phyloP scores from a whole-genome alignment of 345 rosid species.

The Eucalyptus virginea region DNA sequence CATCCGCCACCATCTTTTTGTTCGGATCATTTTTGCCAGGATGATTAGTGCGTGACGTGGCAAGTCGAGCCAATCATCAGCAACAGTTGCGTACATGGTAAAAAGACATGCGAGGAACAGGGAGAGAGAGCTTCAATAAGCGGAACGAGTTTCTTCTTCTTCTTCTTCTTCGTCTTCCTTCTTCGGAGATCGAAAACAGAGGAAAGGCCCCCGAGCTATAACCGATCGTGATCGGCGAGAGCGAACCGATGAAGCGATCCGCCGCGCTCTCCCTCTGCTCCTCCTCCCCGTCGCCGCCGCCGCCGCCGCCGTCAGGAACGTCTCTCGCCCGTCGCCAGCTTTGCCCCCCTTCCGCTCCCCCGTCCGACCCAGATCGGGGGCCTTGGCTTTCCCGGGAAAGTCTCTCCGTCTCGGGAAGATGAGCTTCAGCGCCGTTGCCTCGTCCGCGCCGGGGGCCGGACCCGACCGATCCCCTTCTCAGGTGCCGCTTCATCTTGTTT shows the following conservation, averaged over 20 bases:
- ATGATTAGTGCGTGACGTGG: not conserved
- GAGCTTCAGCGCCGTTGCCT: conserved; percentile 1
- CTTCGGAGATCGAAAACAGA: not conserved
- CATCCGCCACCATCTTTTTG: not conserved
- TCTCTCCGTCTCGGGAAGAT: not conserved
- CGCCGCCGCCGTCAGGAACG: not conserved
- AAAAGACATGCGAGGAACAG: not conserved
- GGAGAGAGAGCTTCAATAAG: not conserved
- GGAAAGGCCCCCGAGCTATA: not conserved
- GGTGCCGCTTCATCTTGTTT: conserved; percentile 1
- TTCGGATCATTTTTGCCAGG: not conserved
- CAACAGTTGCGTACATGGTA: not conserved
- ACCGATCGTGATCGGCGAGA: not conserved
- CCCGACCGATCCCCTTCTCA: conserved; percentile 5
- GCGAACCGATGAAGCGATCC: not conserved
- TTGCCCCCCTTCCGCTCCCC: not conserved
- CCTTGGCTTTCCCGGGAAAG: not conserved
- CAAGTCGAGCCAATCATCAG: not conserved
- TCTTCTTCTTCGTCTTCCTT: not conserved
- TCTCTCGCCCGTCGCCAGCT: not conserved
- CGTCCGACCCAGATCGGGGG: not conserved
- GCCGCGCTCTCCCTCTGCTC: not conserved
- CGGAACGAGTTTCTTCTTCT: not conserved
- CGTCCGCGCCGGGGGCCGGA: conserved; percentile 1
- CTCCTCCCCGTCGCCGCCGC: not conserved